A percentile compares a stretch with the other conserved stretches of the same genome.
These are phyloP conservation scores for Emmonsiellopsis sp. DNA, from an alignment of 2,329 filamentous ascomycete genomes.

Conservation along the genomic window DNA sequence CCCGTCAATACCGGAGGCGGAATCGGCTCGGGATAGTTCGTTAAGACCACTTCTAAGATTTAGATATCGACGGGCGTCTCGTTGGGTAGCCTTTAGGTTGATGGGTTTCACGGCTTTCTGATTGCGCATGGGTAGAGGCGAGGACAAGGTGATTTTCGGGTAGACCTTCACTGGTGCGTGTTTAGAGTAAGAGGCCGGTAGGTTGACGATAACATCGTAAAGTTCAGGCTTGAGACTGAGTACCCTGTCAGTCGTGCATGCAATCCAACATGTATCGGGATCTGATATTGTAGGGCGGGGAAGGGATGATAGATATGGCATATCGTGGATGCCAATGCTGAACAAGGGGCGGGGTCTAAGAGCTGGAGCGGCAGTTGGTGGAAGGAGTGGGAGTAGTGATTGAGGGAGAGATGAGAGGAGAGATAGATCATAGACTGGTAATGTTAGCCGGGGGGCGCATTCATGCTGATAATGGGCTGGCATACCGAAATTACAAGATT, in stretches of 20 bases:
- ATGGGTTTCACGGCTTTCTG: conserved; percentile 19
- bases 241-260: conserved; percentile 92
- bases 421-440: conserved; percentile 77
- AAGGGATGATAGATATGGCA: conserved; percentile 66
- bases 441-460: conserved; percentile 14
- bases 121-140: conserved; percentile 47
- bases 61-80: conserved; percentile 74
- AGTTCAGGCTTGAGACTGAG: conserved; percentile 75
- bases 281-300: conserved; percentile 33
- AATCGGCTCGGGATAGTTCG: conserved; percentile 18
- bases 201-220: conserved; percentile 81
- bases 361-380: conserved; percentile 51
- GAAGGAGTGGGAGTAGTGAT: conserved; percentile 61
- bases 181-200: conserved; percentile 57
- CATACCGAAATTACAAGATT: conserved; percentile 79
- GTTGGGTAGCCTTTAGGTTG: conserved; percentile 71
- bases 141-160: conserved; percentile 53
- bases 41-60: conserved; percentile 56
- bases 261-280: conserved; percentile 66
- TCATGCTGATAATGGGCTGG: not conserved
- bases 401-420: conserved; percentile 80
- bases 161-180: conserved; percentile 56
- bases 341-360: conserved; percentile 73
- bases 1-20: conserved; percentile 14
- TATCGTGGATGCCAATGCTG: conserved; percentile 87